phyloP scores from a whole-genome alignment of 306 rosid genomes.

The Arachis stenosperma region DNA sequence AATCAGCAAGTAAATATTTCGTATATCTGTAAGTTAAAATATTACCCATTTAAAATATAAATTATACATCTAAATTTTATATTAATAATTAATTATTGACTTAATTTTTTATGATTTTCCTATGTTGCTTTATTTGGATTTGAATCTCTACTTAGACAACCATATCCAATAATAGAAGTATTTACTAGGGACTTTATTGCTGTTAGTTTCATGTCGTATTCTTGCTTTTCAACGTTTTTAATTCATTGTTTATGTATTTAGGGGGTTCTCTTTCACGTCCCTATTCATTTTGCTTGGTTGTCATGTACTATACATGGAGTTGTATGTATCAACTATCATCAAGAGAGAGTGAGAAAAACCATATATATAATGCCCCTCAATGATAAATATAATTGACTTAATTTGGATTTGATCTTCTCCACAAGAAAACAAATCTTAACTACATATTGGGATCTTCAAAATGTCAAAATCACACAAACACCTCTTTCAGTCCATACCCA shows the following conservation, averaged over 20 bases:
- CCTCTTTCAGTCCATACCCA: neutral
- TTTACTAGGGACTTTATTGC: constrained; percentile 56
- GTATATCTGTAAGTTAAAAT: too few species aligned
- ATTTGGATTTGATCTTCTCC: constrained; percentile 22
- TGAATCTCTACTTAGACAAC: constrained; percentile 6
- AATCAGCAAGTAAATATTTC: too few species aligned
- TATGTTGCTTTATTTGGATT: neutral
- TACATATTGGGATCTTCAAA: neutral
- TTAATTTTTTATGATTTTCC: too few species aligned
- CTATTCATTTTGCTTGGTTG: constrained; percentile 41
- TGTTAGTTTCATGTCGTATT: constrained; percentile 64
- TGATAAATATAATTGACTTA: constrained; percentile 6
- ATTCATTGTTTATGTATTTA: neutral
- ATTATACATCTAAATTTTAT: too few species aligned
- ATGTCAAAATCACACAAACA: neutral
- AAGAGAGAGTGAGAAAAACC: too few species aligned
- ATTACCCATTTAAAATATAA: too few species aligned
- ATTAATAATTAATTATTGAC: too few species aligned
- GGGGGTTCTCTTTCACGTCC: constrained; percentile 9
- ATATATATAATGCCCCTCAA: neutral
- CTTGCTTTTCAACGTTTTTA: constrained; percentile 38
- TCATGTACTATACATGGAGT: constrained; percentile 7
- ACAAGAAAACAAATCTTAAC: neutral
- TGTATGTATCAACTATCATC: too few species aligned
- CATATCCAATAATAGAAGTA: constrained; percentile 44